A percentile compares a stretch with the other conserved stretches of the same genome.
These are phyloP conservation scores for Epichloe festucae DNA, from an alignment of 2,329 filamentous ascomycete genomes.

Conservation along the genomic window DNA sequence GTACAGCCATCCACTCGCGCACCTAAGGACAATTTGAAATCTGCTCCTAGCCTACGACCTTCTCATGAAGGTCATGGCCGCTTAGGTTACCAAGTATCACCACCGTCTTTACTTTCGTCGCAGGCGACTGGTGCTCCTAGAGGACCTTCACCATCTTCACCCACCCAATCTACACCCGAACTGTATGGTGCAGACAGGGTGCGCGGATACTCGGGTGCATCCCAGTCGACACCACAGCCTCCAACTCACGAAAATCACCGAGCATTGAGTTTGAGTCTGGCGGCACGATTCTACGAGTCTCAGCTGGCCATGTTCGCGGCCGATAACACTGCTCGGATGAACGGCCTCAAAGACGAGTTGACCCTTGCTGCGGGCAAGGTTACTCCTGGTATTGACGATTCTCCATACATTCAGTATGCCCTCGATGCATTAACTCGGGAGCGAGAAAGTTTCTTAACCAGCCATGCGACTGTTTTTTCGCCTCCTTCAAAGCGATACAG, in stretches of 20 bases:
- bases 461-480: slow-evolving; percentile 31
- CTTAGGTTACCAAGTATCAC: neutral
- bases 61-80: neutral
- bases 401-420: slow-evolving; percentile 79
- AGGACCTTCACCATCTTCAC: slow-evolving; percentile 21
- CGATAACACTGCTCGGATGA: slow-evolving; percentile 19
- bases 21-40: neutral
- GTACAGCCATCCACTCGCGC: neutral
- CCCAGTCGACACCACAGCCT: slow-evolving; percentile 7
- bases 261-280: slow-evolving; percentile 3
- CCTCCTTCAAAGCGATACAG: slow-evolving; percentile 20
- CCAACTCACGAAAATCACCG: neutral
- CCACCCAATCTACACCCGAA: slow-evolving; percentile 26
- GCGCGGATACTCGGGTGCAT: slow-evolving; percentile 14
- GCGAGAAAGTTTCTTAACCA: slow-evolving; percentile 45
- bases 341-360: slow-evolving; percentile 38
- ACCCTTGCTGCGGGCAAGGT: slow-evolving; percentile 37
- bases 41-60: neutral
- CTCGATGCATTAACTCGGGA: slow-evolving; percentile 74
- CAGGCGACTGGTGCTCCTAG: slow-evolving; percentile 20
- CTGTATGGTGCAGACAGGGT: slow-evolving; percentile 31
- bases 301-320: slow-evolving; percentile 27
- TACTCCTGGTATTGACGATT: slow-evolving; percentile 72
- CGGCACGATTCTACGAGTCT: slow-evolving; percentile 26
- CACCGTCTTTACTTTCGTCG: slow-evolving; percentile 18